These are phyloP conservation scores for Lepidium didymum DNA, from an alignment of 345 rosid genomes.

Conservation along the genomic window DNA sequence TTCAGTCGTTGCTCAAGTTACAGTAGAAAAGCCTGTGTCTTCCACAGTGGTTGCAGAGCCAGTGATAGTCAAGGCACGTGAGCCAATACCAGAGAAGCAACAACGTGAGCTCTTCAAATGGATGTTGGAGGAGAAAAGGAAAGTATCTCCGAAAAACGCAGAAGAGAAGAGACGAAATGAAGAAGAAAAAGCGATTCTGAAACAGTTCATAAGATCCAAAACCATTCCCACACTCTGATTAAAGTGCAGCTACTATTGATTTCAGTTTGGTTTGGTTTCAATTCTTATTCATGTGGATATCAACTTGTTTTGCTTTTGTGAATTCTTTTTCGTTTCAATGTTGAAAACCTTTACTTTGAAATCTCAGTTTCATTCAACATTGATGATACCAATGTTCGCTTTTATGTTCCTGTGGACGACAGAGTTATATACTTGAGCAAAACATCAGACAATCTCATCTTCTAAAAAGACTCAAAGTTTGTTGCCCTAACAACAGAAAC, in stretches of 20 bases:
- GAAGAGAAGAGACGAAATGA: slow-evolving; percentile 71
- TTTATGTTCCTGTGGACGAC: too few species aligned
- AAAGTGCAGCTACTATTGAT: neutral
- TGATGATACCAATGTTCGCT: too few species aligned
- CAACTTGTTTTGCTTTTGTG: slow-evolving; percentile 12
- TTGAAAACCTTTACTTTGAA: neutral
- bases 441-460: too few species aligned
- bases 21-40: slow-evolving; percentile 31
- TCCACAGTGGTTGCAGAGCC: slow-evolving; percentile 21
- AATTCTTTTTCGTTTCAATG: neutral
- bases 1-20: slow-evolving; percentile 26
- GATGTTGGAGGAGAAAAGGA: slow-evolving; percentile 92
- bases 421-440: too few species aligned
- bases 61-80: slow-evolving; percentile 36
- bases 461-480: too few species aligned
- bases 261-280: slow-evolving; percentile 9
- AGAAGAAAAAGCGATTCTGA: slow-evolving; percentile 80
- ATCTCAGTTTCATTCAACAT: neutral
- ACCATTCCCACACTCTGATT: slow-evolving; percentile 53
- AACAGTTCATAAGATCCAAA: slow-evolving; percentile 62
- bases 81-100: slow-evolving; percentile 56
- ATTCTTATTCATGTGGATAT: slow-evolving; percentile 21
- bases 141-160: slow-evolving; percentile 56
- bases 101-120: slow-evolving; percentile 83
- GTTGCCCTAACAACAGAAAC: too few species aligned